phyloP scores from a whole-genome alignment of 306 rosid species.

The Prunus davidiana region DNA sequence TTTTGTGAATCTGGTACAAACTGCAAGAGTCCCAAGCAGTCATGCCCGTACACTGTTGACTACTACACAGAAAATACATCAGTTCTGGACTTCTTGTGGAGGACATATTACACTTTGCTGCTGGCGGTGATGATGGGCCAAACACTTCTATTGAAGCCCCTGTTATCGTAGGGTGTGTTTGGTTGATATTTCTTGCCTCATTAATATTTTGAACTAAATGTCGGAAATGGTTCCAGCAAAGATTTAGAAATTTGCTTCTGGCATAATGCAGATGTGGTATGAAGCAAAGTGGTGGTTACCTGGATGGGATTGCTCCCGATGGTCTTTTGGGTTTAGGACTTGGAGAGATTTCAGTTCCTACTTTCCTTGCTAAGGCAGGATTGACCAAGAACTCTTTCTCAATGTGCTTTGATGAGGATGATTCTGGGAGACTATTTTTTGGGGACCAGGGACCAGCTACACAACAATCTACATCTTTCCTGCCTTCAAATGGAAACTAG shows the following conservation, averaged over 20 bases:
- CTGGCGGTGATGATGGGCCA: slow-evolving; percentile 38
- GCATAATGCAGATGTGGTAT: slow-evolving; percentile 77
- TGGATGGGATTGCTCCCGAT: slow-evolving; percentile 93
- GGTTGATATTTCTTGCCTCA: slow-evolving; percentile 14
- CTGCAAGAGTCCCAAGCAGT: slow-evolving; percentile 70
- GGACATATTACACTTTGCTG: slow-evolving; percentile 76
- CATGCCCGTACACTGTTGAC: slow-evolving; percentile 59
- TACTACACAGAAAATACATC: slow-evolving; percentile 80
- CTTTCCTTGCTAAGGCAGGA: slow-evolving; percentile 79
- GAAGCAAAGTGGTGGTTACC: slow-evolving; percentile 93
- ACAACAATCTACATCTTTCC: slow-evolving; percentile 75
- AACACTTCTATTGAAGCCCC: slow-evolving; percentile 67
- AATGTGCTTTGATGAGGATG: slow-evolving; percentile 66
- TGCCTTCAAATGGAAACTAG: slow-evolving; percentile 71
- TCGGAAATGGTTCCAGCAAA: neutral
- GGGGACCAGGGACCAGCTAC: slow-evolving; percentile 75
- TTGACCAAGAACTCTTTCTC: slow-evolving; percentile 73
- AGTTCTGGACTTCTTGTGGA: slow-evolving; percentile 84
- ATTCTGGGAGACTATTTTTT: slow-evolving; percentile 79
- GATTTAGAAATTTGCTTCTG: slow-evolving; percentile 9
- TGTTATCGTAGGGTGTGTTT: slow-evolving; percentile 72
- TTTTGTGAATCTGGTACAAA: slow-evolving; percentile 61
- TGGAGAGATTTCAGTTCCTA: slow-evolving; percentile 83
- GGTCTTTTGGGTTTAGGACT: slow-evolving; percentile 91
- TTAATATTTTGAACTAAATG: slow-evolving; percentile 13